phyloP scores from a whole-genome alignment of 1,139 yeast species.

The Geotrichum phurueaensis region DNA sequence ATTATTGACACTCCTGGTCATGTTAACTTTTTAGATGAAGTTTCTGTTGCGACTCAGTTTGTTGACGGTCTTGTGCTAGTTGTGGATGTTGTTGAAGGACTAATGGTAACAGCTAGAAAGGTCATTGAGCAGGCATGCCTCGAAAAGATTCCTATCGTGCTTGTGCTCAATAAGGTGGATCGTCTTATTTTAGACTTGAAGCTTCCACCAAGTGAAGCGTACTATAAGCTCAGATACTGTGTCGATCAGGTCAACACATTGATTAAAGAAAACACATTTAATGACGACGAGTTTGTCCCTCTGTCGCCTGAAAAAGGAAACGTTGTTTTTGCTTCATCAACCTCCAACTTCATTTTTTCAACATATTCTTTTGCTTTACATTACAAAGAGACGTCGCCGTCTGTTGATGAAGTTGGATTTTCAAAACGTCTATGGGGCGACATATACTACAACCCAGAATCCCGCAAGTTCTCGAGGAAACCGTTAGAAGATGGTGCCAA shows the following conservation, averaged over 20 bases:
- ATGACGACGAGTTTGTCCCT: slow-evolving; percentile 16
- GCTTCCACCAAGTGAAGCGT: slow-evolving; percentile 69
- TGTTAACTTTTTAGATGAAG: slow-evolving; percentile 72
- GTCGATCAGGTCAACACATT: slow-evolving; percentile 54
- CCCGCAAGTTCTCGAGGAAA: slow-evolving; percentile 43
- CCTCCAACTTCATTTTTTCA: slow-evolving; percentile 58
- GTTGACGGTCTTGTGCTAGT: slow-evolving; percentile 66
- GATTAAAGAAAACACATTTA: slow-evolving; percentile 27
- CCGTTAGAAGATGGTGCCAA: slow-evolving; percentile 33
- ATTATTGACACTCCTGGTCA: slow-evolving; percentile 91
- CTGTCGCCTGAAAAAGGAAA: slow-evolving; percentile 62
- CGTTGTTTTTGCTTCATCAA: slow-evolving; percentile 68
- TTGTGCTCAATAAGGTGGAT: slow-evolving; percentile 80
- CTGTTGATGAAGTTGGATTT: slow-evolving; percentile 43
- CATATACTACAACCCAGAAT: slow-evolving; percentile 44
- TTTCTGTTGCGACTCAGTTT: slow-evolving; percentile 49
- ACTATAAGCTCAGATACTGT: slow-evolving; percentile 54
- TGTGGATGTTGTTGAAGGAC: slow-evolving; percentile 82
- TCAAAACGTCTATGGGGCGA: slow-evolving; percentile 72
- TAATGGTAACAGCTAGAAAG: slow-evolving; percentile 49
- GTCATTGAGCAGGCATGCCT: slow-evolving; percentile 47
- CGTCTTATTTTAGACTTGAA: slow-evolving; percentile 70
- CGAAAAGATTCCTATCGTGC: slow-evolving; percentile 46
- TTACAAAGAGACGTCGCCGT: slow-evolving; percentile 40
- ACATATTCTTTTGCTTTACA: slow-evolving; percentile 56